Conservation (phyloP, 176 grass and related monocot species). For the Musa troglodytarum region DNA sequence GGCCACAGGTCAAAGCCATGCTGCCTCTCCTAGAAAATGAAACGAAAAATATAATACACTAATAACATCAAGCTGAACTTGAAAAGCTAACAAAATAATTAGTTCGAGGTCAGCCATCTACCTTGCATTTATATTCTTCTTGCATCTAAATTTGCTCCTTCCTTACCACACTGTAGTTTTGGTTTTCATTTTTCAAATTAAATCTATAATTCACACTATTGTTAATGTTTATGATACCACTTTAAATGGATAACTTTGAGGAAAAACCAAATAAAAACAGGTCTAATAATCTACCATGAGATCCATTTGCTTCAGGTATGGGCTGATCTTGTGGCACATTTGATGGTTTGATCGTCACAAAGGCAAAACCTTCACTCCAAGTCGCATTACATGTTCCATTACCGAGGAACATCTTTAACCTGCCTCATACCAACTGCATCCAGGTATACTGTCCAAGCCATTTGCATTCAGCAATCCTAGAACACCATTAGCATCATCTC, state of each 20-base stretch:
- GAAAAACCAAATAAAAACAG: background rate
- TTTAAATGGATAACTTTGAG: background rate
- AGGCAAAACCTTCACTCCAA: background rate
- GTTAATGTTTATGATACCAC: background rate
- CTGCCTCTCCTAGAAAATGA: background rate
- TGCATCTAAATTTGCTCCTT: background rate
- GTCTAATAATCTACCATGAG: background rate
- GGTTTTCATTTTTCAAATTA: too few species aligned
- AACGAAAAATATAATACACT: background rate
- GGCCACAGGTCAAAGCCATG: background rate
- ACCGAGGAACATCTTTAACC: conserved; percentile 11
- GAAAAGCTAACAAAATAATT: background rate
- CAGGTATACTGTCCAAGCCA: conserved; percentile 31
- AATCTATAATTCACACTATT: too few species aligned
- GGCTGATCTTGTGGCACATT: background rate
- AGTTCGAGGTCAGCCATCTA: background rate
- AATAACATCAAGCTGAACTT: background rate
- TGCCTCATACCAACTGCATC: conserved; percentile 54
- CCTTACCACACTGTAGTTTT: too few species aligned
- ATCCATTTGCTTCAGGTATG: background rate
- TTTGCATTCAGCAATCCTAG: conserved; percentile 27
- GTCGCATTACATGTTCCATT: background rate
- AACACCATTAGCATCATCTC: conserved; percentile 32
- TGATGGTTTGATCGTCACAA: background rate
- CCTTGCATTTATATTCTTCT: background rate